A percentile compares a stretch with the other conserved stretches of the same genome.
Conservation (phyloP, 257 asterid species). For the Petunia secreta region DNA sequence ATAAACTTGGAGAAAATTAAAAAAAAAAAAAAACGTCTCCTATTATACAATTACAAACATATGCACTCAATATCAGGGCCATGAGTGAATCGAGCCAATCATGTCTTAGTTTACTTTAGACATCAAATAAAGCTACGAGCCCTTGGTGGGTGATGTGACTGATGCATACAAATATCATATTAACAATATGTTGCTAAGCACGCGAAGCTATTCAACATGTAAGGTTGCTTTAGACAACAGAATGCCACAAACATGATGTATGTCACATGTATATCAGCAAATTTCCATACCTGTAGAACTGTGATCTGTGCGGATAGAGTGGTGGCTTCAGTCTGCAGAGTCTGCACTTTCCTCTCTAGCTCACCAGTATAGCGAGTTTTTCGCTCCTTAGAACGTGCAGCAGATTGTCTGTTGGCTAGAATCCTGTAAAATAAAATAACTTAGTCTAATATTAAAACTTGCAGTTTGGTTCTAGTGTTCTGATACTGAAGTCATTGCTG, state of each 20-base stretch:
- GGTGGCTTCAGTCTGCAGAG: slow-evolving; percentile 91
- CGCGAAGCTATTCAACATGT: slow-evolving; percentile 4
- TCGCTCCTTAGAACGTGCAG: slow-evolving; percentile 94
- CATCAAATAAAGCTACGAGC: not conserved
- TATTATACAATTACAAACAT: not conserved
- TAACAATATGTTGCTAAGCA: not conserved
- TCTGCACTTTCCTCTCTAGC: slow-evolving; percentile 95
- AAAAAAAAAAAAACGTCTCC: not conserved
- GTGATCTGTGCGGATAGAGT: slow-evolving; percentile 91
- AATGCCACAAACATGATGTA: not conserved
- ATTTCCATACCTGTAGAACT: slow-evolving; percentile 61
- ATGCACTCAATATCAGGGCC: not conserved
- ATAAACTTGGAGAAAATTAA: not conserved
- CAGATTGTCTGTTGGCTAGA: slow-evolving; percentile 96
- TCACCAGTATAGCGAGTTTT: slow-evolving; percentile 78
- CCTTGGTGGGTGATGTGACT: slow-evolving; percentile 15
- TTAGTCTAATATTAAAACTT: slow-evolving; percentile 19
- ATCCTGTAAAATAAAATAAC: slow-evolving; percentile 49
- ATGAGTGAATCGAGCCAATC: not conserved
- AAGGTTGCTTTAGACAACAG: not conserved
- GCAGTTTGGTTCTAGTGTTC: slow-evolving; percentile 13
- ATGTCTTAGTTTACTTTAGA: not conserved
- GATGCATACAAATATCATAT: no score
- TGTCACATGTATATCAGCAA: not conserved
- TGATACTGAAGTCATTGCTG: not conserved